Base-by-base conservation (phyloP, 192 early-diverging fungal species). In the Mortierella antarctica region DNA sequence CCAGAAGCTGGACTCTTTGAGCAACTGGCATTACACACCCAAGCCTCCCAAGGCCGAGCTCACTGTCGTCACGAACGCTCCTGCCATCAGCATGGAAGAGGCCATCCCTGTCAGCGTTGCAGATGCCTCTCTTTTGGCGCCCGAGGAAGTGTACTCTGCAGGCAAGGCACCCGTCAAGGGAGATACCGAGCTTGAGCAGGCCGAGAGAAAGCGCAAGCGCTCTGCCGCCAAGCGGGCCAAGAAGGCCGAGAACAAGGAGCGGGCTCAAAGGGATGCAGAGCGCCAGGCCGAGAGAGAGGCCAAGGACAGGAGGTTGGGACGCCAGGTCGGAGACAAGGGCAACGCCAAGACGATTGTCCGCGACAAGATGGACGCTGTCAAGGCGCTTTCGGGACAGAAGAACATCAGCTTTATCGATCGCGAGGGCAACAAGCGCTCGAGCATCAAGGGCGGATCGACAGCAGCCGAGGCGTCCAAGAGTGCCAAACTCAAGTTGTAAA, bases 41-140 rank as follows among this genome's bases (percentile, higher is more conserved):
- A 92, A 95, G 67, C 88, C 92, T 7, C 81, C 87, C 44, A 87
- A 88, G n/a, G 82, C 92, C 8, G 96, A 97, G 62, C 87, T 98
- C 50, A 88, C 89, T 52, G 89, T 97, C 41, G 87, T 91, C 55
- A 86, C 89, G 31, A 92, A 91, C 55, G 91, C 94, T 41, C 91
- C 98, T 4, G 92, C 98, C 2, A 88, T 99, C 60, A 85, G 89
- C 60, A 95, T 98, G 93, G 98, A 99, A 83, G 98, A 99, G 82
- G 92, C 97, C 40, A 94, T 94, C 64, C 98, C 98, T 17, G 87
- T 95, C 47, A 85, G 89, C 74, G 94, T 96, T 23, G 92, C 93
- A 18, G 90, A 93, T 71, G 92, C 94, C 6, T 88, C 90, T 7
- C 86, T 96, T 49, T 87, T 94, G 45, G 95, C 96, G 8, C 96